Conservation (phyloP, 768 basidiomycete species). For the Russula earlei region DNA sequence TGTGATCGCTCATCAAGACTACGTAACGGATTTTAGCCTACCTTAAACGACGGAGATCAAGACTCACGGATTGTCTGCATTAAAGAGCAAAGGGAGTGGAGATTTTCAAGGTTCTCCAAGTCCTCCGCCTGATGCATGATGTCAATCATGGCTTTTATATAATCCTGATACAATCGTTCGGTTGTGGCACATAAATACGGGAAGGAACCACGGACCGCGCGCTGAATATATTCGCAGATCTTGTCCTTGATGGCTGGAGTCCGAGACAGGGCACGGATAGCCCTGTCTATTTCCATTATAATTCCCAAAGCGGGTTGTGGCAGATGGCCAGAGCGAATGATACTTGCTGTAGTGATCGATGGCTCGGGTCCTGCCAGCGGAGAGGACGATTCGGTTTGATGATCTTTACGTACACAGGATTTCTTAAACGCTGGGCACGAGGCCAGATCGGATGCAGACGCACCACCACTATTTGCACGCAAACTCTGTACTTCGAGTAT, state of each 20-base stretch:
- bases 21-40: conserved; percentile 1
- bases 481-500: conserved; percentile 78
- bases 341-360: conserved; percentile 48
- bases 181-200: not conserved
- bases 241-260: conserved; percentile 70
- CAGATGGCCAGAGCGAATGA: conserved; percentile 63
- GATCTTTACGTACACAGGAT: conserved; percentile 32
- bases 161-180: conserved; percentile 46
- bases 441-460: conserved; percentile 23
- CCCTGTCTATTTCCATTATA: conserved; percentile 68
- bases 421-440: conserved; percentile 12
- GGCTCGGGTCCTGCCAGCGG: conserved; percentile 50
- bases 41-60: not conserved
- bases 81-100: conserved; percentile 84
- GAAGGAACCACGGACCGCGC: conserved; percentile 47
- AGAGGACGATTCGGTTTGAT: conserved; percentile 43
- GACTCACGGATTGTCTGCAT: conserved; percentile 89
- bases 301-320: conserved; percentile 70
- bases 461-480: conserved; percentile 62
- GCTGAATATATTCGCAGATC: conserved; percentile 82
- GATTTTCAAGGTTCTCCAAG: conserved; percentile 78
- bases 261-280: conserved; percentile 65
- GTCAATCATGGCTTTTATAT: conserved; percentile 77
- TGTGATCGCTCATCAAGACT: conserved; percentile 95
- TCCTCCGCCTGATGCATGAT: conserved; percentile 88